Base-by-base conservation (phyloP, 1,139 yeast species). In the Hanseniaspora gamundiae region DNA sequence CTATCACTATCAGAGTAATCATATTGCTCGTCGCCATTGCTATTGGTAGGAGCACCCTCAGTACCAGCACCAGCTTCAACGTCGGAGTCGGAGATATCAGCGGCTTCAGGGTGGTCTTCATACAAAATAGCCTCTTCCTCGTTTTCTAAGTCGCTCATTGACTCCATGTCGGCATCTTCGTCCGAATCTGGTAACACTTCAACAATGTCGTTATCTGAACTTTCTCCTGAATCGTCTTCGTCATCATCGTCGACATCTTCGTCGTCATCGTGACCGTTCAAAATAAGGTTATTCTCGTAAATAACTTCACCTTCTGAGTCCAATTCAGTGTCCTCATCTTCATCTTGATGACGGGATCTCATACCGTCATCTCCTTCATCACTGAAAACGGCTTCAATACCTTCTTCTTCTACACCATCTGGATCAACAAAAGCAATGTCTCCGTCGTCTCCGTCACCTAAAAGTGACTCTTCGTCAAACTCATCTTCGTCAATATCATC, bases 401-500 rank as follows among this genome's bases (percentile, higher is more conserved):
- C 64, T 13, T 52, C 62, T 9, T 61, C 69, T 30, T 58, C 65
- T 28, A 65, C 66, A 9, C 59, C 66, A 52, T 40, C 69, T 31
- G 61, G 64, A 30, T 65, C 67, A 13, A 60, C 66, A 55, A 60
- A 61, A 2, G 65, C 65, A 36, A 60, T 57, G 39, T 60, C 68
- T 19, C 59, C 67, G 31, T 58, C 65, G 35, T 64, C 67, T n/a
- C 62, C 67, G 38, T 64, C 67, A 11, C 62, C 66, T 40, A 58
- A 61, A 24, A 62, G 53, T 13, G 65, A 66, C 7, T 67, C 74
- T 36, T 69, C 71, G 35, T 64, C 69, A 33, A 51, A 42, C 20
- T 67, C 75, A 40, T 81, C 88, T 44, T 80, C 78, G 49, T 80
- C 86, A 35, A 77, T 72, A 43, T 83, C 94, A 29, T 71, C 81